Percentiles rank a stretch among this genome's conserved stretches.
These are phyloP conservation scores for Suhomyces guaymorum DNA, from an alignment of 1,139 yeast genomes.

Conservation along the genomic window DNA sequence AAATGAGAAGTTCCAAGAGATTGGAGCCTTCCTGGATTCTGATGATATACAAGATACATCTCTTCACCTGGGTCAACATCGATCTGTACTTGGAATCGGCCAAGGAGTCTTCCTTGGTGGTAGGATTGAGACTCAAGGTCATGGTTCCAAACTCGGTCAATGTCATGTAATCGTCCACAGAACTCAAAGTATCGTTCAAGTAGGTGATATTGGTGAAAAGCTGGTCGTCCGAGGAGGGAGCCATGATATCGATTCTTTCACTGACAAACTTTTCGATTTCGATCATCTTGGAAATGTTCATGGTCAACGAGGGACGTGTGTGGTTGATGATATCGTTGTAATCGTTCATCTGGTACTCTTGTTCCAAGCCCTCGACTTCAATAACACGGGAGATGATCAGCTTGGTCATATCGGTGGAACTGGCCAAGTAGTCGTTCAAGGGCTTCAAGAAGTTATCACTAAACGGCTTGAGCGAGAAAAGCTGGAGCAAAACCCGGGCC, in stretches of 20 bases:
- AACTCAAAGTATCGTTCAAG: conserved; percentile 36
- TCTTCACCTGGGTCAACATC: conserved; percentile 74
- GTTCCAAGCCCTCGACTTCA: conserved; percentile 58
- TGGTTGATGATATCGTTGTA: conserved; percentile 73
- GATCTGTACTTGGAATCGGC: conserved; percentile 51
- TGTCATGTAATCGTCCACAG: conserved; percentile 43
- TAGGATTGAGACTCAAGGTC: conserved; percentile 50
- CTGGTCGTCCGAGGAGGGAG: conserved; percentile 57
- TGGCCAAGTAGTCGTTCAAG: conserved; percentile 66
- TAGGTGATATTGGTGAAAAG: conserved; percentile 45
- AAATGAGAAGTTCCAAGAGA: conserved; percentile 69
- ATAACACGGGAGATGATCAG: conserved; percentile 50
- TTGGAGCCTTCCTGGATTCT: conserved; percentile 78
- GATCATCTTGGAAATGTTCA: conserved; percentile 66
- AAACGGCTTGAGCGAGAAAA: conserved; percentile 68
- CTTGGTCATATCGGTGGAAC: conserved; percentile 49
- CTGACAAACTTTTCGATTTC: conserved; percentile 59
- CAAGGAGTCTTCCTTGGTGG: conserved; percentile 47
- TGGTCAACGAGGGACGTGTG: conserved; percentile 61
- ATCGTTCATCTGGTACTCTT: conserved; percentile 59
- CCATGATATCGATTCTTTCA: conserved; percentile 52
- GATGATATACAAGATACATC: conserved; percentile 76
- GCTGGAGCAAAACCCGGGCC: conserved; percentile 61
- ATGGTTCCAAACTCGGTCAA: conserved; percentile 44
- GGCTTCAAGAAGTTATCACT: conserved; percentile 77